phyloP scores from a whole-genome alignment of 495 filamentous ascomycete species.

The Darksidea phi region DNA sequence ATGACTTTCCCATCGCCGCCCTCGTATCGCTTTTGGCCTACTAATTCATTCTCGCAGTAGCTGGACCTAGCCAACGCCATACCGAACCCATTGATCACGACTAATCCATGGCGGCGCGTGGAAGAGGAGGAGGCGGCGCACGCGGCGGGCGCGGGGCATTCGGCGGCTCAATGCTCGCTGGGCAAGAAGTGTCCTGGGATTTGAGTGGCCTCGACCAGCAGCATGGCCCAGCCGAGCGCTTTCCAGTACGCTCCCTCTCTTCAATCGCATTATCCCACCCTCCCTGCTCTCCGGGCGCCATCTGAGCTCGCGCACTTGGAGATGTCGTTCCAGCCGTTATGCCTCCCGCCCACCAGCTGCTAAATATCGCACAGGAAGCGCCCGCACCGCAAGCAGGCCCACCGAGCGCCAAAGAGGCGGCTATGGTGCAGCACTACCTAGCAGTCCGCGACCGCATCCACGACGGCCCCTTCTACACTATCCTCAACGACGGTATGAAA shows the following conservation, averaged over 20 bases:
- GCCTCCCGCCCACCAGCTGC: no score
- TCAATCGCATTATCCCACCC: no score
- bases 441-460: slow-evolving; percentile 53
- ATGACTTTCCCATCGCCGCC: slow-evolving; percentile 50
- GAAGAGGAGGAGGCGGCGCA: slow-evolving; percentile 12
- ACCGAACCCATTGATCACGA: neutral
- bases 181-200: slow-evolving; percentile 41
- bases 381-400: slow-evolving; percentile 37
- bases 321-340: no score
- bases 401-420: slow-evolving; percentile 37
- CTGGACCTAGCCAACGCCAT: neutral
- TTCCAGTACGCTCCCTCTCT: slow-evolving; percentile 39
- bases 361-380: slow-evolving; percentile 7
- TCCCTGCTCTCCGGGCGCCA: no score
- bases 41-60: neutral
- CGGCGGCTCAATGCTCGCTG: slow-evolving; percentile 36
- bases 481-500: slow-evolving; percentile 47
- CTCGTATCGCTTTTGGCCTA: neutral
- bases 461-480: slow-evolving; percentile 59
- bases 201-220: slow-evolving; percentile 42
- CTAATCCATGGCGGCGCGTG: neutral
- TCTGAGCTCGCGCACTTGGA: no score
- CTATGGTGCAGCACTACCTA: slow-evolving; percentile 49
- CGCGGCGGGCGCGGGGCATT: slow-evolving; percentile 34
- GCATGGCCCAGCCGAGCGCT: slow-evolving; percentile 42